A percentile compares a stretch with the other conserved stretches of the same genome.
phyloP scores from a whole-genome alignment of 2,329 filamentous ascomycete genomes.

The Penicillium sp. region DNA sequence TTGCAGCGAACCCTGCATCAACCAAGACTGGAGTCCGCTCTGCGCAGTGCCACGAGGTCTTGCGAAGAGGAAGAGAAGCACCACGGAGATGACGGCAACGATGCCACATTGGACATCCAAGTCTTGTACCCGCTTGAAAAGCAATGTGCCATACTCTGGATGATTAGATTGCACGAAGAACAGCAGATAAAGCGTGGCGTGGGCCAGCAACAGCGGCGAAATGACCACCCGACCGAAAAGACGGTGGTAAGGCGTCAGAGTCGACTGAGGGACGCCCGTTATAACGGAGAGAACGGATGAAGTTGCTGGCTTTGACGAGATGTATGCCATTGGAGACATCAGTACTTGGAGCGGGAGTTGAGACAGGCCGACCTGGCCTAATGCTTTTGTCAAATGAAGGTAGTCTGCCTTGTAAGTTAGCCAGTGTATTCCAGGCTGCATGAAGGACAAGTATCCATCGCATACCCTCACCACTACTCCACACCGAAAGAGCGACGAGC shows the following conservation, averaged over 20 bases:
- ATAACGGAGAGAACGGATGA: slow-evolving; percentile 54
- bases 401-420: slow-evolving; percentile 52
- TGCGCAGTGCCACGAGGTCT: slow-evolving; percentile 38
- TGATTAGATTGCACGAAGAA: slow-evolving; percentile 56
- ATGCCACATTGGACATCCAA: slow-evolving; percentile 61
- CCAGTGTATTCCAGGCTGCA: neutral
- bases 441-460: neutral
- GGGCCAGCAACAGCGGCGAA: slow-evolving; percentile 52
- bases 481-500: slow-evolving; percentile 54
- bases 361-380: slow-evolving; percentile 61
- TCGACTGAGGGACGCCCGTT: slow-evolving; percentile 56
- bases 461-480: slow-evolving; percentile 58
- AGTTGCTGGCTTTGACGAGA: slow-evolving; percentile 46
- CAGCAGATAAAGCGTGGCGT: slow-evolving; percentile 58
- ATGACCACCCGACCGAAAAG: slow-evolving; percentile 59
- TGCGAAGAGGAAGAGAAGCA: slow-evolving; percentile 53
- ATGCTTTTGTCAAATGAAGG: slow-evolving; percentile 63
- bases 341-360: slow-evolving; percentile 63
- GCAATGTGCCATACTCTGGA: slow-evolving; percentile 40
- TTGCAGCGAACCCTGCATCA: slow-evolving; percentile 20
- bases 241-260: slow-evolving; percentile 60
- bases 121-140: slow-evolving; percentile 57
- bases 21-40: slow-evolving; percentile 14
- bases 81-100: slow-evolving; percentile 48
- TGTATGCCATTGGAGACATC: slow-evolving; percentile 46